Percentiles rank a stretch among this genome's conserved stretches.
phyloP scores from a whole-genome alignment of 352 stramenopile genomes.

The Globisporangium paddicum region DNA sequence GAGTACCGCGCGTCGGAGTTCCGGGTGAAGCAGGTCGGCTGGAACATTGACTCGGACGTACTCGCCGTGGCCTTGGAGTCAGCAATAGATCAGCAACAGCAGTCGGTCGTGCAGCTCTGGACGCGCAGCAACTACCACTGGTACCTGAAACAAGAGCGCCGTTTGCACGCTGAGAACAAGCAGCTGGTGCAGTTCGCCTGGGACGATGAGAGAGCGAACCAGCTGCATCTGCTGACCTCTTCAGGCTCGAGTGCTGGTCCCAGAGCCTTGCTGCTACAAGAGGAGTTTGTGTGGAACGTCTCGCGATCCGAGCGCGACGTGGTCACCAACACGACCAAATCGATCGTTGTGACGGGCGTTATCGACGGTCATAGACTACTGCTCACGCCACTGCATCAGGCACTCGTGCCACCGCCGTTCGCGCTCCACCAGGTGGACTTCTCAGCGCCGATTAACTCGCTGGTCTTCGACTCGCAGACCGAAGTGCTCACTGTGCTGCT shows the following conservation, averaged over 20 bases:
- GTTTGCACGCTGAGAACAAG: constrained; percentile 15
- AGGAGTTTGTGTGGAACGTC: constrained; percentile 55
- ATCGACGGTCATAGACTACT: constrained; percentile 59
- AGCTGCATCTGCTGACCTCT: constrained; percentile 32
- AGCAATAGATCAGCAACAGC: background rate
- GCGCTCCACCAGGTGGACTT: constrained; percentile 41
- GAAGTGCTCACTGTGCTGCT: constrained; percentile 36
- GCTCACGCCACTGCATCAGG: constrained; percentile 61
- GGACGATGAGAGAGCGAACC: constrained; percentile 45
- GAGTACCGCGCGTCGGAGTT: constrained; percentile 26
- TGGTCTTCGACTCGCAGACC: constrained; percentile 45
- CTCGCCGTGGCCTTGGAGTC: constrained; percentile 47
- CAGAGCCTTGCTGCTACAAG: constrained; percentile 30
- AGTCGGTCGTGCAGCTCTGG: constrained; percentile 59
- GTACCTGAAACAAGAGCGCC: constrained; percentile 74
- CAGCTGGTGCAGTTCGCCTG: constrained; percentile 34
- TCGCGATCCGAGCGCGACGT: constrained; percentile 16
- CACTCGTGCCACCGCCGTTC: constrained; percentile 65
- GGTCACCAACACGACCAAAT: constrained; percentile 11
- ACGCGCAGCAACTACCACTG: constrained; percentile 81
- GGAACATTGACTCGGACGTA: constrained; percentile 68
- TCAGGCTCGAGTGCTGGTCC: constrained; percentile 13
- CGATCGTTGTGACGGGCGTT: constrained; percentile 41
- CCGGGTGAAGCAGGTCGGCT: constrained; percentile 32
- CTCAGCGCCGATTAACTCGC: constrained; percentile 35